phyloP scores from a whole-genome alignment of 2,329 filamentous ascomycete genomes.

The Verticillium zaregamsianum region DNA sequence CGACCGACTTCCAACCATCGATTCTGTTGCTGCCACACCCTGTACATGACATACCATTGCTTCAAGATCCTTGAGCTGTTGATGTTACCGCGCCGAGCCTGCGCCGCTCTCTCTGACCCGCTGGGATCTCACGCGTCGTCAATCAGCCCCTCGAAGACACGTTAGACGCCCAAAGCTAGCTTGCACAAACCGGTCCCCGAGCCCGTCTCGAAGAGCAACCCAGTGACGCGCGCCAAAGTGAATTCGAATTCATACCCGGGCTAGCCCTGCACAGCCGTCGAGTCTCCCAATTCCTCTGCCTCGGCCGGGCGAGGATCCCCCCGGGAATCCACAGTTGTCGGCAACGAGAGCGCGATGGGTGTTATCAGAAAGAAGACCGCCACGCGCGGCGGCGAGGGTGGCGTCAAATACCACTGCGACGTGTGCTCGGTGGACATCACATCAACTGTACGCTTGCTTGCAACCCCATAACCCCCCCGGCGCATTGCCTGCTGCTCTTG shows the following conservation, averaged over 20 bases:
- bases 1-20: not conserved
- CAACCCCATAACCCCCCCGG: not conserved
- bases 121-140: not conserved
- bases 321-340: not conserved
- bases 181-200: not conserved
- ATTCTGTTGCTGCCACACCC: not conserved
- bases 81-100: not conserved
- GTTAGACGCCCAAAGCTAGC: not conserved
- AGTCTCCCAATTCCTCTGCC: not conserved
- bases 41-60: not conserved
- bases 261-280: not conserved
- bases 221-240: not conserved
- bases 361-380: slow-evolving; percentile 96
- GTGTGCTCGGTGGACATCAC: slow-evolving; percentile 96
- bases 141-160: not conserved
- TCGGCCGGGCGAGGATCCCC: not conserved
- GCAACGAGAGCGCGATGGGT: slow-evolving; percentile 58
- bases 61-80: not conserved
- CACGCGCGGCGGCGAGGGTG: slow-evolving; percentile 77
- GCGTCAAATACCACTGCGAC: slow-evolving; percentile 95
- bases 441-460: slow-evolving; percentile 69
- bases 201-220: not conserved
- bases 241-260: not conserved
- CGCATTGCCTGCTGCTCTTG: not conserved
- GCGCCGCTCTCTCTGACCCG: not conserved